Percentiles rank a stretch among this genome's conserved stretches.
phyloP scores from a whole-genome alignment of 352 stramenopile species.

The Phytophthora foliorum region DNA sequence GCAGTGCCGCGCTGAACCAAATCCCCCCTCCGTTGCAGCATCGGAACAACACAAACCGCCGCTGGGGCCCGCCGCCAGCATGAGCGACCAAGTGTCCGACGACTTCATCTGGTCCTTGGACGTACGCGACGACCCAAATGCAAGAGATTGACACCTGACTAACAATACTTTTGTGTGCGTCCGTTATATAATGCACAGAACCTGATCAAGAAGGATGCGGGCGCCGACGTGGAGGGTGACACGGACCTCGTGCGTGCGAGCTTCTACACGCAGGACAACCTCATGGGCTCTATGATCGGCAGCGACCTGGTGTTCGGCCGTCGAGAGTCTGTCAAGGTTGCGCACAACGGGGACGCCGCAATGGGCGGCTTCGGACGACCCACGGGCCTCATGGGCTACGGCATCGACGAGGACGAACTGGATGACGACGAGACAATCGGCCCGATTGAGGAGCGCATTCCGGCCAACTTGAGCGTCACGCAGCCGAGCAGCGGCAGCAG shows the following conservation, averaged over 20 bases:
- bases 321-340: slow-evolving; percentile 33
- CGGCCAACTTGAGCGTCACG: slow-evolving; percentile 24
- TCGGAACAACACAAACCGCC: neutral
- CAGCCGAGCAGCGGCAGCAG: slow-evolving; percentile 32
- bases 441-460: slow-evolving; percentile 35
- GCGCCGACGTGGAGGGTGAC: slow-evolving; percentile 40
- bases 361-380: slow-evolving; percentile 39
- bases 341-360: slow-evolving; percentile 7
- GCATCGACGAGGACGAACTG: slow-evolving; percentile 46
- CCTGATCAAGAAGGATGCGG: slow-evolving; percentile 53
- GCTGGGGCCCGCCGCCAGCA: slow-evolving; percentile 17
- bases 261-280: slow-evolving; percentile 53
- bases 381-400: slow-evolving; percentile 45
- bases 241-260: slow-evolving; percentile 50
- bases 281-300: slow-evolving; percentile 48
- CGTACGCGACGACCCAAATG: slow-evolving; percentile 41
- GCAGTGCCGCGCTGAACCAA: slow-evolving; percentile 18
- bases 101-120: slow-evolving; percentile 79
- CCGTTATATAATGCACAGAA: slow-evolving; percentile 38
- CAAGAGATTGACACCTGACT: neutral
- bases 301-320: slow-evolving; percentile 61
- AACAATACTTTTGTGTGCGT: slow-evolving; percentile 1
- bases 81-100: slow-evolving; percentile 71
- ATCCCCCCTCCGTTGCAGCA: slow-evolving; percentile 10
- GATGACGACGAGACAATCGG: slow-evolving; percentile 41